phyloP scores from a whole-genome alignment of 2,329 filamentous ascomycete genomes.

The Coniochaeta pulveracea region DNA sequence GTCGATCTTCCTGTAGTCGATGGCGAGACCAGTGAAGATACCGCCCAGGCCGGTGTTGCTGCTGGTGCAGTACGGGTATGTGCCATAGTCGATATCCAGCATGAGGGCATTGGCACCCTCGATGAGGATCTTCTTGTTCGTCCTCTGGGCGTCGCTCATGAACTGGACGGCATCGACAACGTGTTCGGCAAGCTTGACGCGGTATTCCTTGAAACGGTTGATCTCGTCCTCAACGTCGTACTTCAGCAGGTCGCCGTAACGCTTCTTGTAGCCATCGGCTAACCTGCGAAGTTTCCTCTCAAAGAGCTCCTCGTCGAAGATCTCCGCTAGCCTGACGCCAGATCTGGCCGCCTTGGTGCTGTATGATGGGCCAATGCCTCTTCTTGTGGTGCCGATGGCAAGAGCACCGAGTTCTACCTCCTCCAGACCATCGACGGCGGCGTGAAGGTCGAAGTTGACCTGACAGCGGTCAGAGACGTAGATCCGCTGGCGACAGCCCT shows the following conservation, averaged over 20 bases:
- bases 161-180: slow-evolving; percentile 58
- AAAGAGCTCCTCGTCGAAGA: slow-evolving; percentile 56
- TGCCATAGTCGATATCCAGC: slow-evolving; percentile 49
- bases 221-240: slow-evolving; percentile 64
- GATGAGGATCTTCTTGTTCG: slow-evolving; percentile 49
- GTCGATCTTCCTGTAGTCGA: slow-evolving; percentile 48
- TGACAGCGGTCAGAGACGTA: slow-evolving; percentile 49
- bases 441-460: slow-evolving; percentile 50
- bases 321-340: slow-evolving; percentile 54
- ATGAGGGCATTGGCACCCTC: slow-evolving; percentile 58
- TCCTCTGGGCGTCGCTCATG: slow-evolving; percentile 48
- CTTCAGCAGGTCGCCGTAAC: slow-evolving; percentile 43
- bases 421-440: slow-evolving; percentile 54
- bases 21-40: slow-evolving; percentile 49
- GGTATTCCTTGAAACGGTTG: slow-evolving; percentile 44
- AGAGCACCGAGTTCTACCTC: slow-evolving; percentile 30
- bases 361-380: slow-evolving; percentile 11
- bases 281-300: slow-evolving; percentile 54
- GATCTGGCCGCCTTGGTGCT: slow-evolving; percentile 27
- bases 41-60: slow-evolving; percentile 50
- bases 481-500: slow-evolving; percentile 39
- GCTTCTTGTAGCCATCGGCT: slow-evolving; percentile 51
- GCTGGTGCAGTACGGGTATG: slow-evolving; percentile 32
- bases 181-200: slow-evolving; percentile 44
- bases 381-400: slow-evolving; percentile 25